Percentiles rank a stretch among this genome's conserved stretches.
phyloP scores from a whole-genome alignment of 768 basidiomycete genomes.

The Neoboletus subvelutipes region DNA sequence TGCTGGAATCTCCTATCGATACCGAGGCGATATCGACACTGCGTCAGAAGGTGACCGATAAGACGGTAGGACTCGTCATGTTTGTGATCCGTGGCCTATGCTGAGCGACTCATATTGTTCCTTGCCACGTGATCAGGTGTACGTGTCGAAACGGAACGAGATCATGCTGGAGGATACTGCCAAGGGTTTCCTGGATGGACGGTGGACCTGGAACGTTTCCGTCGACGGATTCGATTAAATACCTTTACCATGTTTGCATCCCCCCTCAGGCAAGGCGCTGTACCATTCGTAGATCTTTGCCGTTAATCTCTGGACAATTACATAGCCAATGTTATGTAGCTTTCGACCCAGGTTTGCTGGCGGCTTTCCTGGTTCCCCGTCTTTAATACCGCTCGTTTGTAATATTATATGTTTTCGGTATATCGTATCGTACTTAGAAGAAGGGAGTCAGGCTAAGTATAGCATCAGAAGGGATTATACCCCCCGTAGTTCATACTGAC shows the following conservation, averaged over 20 bases:
- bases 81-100: background rate
- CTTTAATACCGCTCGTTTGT: conserved; percentile 9
- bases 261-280: background rate
- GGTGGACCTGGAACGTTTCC: conserved; percentile 78
- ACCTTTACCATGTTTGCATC: background rate
- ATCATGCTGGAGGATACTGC: conserved; percentile 96
- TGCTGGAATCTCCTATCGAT: conserved; percentile 90
- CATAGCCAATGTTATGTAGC: background rate
- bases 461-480: no score
- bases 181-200: conserved; percentile 78
- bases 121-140: conserved; percentile 49
- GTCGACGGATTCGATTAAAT: conserved; percentile 69
- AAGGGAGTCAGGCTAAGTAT: no score
- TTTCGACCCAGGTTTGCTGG: conserved; percentile 3
- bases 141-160: conserved; percentile 96
- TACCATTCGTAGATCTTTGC: background rate
- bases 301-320: conserved; percentile 2
- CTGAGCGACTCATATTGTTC: background rate
- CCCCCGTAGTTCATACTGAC: no score
- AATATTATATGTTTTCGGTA: conserved; percentile 13
- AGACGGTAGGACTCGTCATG: conserved; percentile 59
- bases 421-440: no score
- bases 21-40: conserved; percentile 76
- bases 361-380: conserved; percentile 1
- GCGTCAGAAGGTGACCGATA: conserved; percentile 93